These are phyloP conservation scores for Schizosaccharomyces osmophilus DNA, from an alignment of 805 yeast species.

Conservation along the genomic window DNA sequence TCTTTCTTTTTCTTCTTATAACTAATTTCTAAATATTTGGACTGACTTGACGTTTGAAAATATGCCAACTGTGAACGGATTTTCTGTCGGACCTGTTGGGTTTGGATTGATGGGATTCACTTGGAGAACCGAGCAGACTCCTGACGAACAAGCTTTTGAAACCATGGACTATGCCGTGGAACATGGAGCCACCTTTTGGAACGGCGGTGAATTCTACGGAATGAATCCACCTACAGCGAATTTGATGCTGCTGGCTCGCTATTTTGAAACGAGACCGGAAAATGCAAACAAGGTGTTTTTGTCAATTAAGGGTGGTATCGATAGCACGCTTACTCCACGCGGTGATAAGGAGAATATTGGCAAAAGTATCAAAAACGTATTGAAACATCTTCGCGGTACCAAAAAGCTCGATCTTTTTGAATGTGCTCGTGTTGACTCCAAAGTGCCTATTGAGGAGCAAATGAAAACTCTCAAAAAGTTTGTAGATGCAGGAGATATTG, in stretches of 20 bases:
- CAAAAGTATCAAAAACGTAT: not conserved
- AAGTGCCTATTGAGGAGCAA: conserved; percentile 32
- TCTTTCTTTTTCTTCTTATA: no score
- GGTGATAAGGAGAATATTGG: not conserved
- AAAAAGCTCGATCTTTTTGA: conserved; percentile 37
- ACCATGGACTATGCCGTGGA: conserved; percentile 26
- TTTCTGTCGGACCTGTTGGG: conserved; percentile 20
- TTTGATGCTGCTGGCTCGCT: conserved; percentile 28
- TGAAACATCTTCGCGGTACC: conserved; percentile 12
- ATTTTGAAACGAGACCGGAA: conserved; percentile 22
- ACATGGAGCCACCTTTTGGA: conserved; percentile 26
- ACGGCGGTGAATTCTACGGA: conserved; percentile 43
- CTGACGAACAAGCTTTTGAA: conserved; percentile 25
- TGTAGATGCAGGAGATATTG: conserved; percentile 41
- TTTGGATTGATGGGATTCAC: conserved; percentile 69
- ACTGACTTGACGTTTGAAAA: not conserved
- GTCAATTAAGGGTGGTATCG: conserved; percentile 36
- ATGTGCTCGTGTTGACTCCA: conserved; percentile 42
- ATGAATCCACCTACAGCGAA: conserved; percentile 19
- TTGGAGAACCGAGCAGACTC: conserved; percentile 24
- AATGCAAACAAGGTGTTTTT: conserved; percentile 26
- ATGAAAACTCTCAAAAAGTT: conserved; percentile 31
- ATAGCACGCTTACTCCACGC: conserved; percentile 19
- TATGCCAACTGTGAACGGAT: conserved; percentile 4
- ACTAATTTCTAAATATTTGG: no score